Conservation (phyloP, 495 filamentous ascomycete species). For the Xylaria venustula region DNA sequence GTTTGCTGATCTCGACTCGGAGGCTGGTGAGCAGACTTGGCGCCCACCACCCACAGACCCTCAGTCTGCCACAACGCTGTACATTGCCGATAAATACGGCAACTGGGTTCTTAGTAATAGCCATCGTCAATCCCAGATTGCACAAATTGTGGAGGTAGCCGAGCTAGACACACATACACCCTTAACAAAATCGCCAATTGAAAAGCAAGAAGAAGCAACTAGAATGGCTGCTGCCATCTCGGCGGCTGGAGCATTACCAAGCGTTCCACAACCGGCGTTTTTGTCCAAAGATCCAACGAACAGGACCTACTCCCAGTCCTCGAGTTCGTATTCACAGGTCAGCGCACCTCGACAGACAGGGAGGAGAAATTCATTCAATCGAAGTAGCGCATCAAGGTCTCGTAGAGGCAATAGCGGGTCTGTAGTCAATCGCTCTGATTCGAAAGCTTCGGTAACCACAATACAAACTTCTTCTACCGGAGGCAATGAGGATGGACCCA, state of each 20-base stretch:
- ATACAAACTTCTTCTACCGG: conserved; percentile 26
- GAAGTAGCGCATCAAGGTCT: conserved; percentile 15
- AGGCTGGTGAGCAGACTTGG: conserved; percentile 34
- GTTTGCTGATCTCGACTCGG: conserved; percentile 39
- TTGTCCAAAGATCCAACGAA: conserved; percentile 13
- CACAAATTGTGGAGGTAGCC: conserved; percentile 16
- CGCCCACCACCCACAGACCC: conserved; percentile 39
- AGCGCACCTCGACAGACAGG: conserved; percentile 13
- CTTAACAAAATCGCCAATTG: conserved; percentile 39
- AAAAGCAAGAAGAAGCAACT: conserved; percentile 29
- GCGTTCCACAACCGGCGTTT: conserved; percentile 17
- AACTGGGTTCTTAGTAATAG: conserved; percentile 44
- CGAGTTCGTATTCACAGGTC: conserved; percentile 29
- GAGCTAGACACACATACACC: conserved; percentile 40
- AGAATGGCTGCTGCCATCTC: conserved; percentile 28
- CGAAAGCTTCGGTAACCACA: conserved; percentile 31
- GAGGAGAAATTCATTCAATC: conserved; percentile 7
- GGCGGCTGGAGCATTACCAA: conserved; percentile 14
- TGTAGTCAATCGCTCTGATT: conserved; percentile 22
- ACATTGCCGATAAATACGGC: conserved; percentile 43
- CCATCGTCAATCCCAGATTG: conserved; percentile 18
- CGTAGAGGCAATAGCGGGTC: conserved; percentile 20
- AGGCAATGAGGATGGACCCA: conserved; percentile 16
- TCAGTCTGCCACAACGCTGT: conserved; percentile 36
- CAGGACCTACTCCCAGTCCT: conserved; percentile 17